Conservation (phyloP, 768 basidiomycete species). For the Leccinum longicurvipes region DNA sequence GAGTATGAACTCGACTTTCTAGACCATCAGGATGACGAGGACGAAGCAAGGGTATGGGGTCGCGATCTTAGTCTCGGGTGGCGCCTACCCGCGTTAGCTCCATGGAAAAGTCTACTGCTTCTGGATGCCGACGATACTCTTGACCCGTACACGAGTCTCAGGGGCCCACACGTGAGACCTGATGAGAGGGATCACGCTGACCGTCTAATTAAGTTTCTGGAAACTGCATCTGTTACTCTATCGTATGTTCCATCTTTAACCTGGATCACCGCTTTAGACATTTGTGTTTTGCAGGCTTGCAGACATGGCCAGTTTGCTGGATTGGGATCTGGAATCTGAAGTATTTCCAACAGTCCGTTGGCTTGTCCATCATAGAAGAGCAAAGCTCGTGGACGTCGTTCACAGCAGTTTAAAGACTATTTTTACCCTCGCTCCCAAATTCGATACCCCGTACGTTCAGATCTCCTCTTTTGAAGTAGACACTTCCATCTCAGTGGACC, state of each 20-base stretch:
- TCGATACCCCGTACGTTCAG: constrained; percentile 54
- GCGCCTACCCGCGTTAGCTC: constrained; percentile 68
- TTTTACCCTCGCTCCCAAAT: constrained; percentile 69
- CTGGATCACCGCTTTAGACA: neutral
- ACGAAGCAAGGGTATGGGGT: constrained; percentile 56
- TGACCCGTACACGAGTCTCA: constrained; percentile 58
- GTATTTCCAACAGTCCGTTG: constrained; percentile 90
- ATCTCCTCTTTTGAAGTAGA: neutral
- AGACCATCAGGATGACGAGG: constrained; percentile 51
- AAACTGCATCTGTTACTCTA: constrained; percentile 68
- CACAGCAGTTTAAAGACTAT: constrained; percentile 77
- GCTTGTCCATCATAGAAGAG: constrained; percentile 86
- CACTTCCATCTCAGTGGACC: neutral
- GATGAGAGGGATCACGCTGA: constrained; percentile 70
- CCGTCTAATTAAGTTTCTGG: constrained; percentile 71
- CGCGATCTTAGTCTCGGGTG: constrained; percentile 67
- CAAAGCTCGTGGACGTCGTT: constrained; percentile 84
- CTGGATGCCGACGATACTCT: constrained; percentile 57
- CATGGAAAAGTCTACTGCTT: constrained; percentile 90
- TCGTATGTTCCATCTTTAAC: constrained; percentile 49
- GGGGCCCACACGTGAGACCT: constrained; percentile 54
- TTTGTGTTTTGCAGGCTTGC: constrained; percentile 47
- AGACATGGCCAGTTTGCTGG: constrained; percentile 76
- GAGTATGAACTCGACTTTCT: constrained; percentile 53
- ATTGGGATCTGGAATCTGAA: constrained; percentile 81